Conservation (phyloP, 441 rosid genomes). For the Raphanus hybrid region DNA sequence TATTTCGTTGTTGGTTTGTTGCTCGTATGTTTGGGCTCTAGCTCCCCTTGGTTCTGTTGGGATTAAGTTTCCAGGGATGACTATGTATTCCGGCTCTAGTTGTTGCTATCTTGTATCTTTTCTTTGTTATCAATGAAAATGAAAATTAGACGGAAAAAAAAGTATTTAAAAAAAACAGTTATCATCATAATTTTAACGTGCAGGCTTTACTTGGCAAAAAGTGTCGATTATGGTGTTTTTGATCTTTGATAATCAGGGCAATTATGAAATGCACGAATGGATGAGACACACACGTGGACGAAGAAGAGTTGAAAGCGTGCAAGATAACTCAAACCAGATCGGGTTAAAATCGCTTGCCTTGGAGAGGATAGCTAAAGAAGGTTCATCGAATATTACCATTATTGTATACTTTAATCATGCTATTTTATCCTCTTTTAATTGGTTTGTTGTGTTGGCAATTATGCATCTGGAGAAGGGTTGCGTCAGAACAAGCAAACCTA, state of each 20-base stretch:
- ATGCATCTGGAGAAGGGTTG: constrained; percentile 2
- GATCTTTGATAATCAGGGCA: background rate
- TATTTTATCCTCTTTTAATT: no score
- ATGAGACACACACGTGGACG: constrained; percentile 17
- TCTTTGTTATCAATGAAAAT: no score
- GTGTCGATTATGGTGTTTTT: background rate
- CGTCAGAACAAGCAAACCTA: constrained; percentile 2
- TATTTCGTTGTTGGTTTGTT: no score
- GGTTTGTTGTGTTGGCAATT: background rate
- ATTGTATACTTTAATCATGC: background rate
- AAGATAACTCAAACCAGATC: background rate
- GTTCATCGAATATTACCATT: constrained; percentile 28
- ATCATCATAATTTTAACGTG: background rate
- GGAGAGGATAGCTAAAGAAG: constrained; percentile 10
- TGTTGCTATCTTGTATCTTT: no score
- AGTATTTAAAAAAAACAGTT: background rate
- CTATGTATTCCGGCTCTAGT: no score
- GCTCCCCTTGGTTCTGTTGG: no score
- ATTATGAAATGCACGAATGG: background rate
- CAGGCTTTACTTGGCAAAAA: background rate
- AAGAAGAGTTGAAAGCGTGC: constrained; percentile 17
- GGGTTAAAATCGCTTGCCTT: constrained; percentile 21
- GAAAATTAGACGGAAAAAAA: no score
- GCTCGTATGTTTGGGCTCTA: no score
- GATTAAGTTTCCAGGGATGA: no score